Evolutionary conservation across 2,329 filamentous ascomycete genomes (phyloP).

Genomic region (Aspergillus sp.): DNA sequence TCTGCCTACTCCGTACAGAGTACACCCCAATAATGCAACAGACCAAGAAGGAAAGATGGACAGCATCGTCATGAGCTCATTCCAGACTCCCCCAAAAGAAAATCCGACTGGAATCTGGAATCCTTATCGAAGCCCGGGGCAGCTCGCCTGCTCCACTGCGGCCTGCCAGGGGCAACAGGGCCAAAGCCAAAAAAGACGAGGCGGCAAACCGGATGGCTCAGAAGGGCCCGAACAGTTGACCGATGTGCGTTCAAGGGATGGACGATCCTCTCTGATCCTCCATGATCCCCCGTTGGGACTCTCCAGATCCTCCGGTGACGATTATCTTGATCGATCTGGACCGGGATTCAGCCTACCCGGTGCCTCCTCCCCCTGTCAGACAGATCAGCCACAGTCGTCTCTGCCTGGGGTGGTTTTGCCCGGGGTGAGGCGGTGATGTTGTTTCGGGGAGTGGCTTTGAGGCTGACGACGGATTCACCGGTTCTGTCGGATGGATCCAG

Average conservation of each 20-base stretch:
- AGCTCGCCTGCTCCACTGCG: conserved; percentile 7
- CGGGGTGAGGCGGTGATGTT: too few species aligned
- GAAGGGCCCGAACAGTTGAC: neutral
- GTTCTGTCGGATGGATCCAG: too few species aligned
- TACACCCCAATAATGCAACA: too few species aligned
- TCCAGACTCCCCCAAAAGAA: neutral
- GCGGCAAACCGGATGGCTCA: conserved; percentile 19
- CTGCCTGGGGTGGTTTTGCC: too few species aligned
- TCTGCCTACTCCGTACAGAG: neutral
- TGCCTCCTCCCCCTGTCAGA: too few species aligned
- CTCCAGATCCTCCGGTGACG: too few species aligned
- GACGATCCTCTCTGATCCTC: conserved; percentile 1
- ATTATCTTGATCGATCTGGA: conserved; percentile 3
- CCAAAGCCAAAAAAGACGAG: conserved; percentile 15
- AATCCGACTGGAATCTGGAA: conserved; percentile 7
- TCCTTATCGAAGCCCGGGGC: conserved; percentile 8
- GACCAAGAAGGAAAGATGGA: too few species aligned
- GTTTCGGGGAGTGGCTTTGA: too few species aligned
- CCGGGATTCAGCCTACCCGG: neutral
- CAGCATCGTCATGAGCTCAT: neutral
- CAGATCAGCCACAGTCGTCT: too few species aligned
- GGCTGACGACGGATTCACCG: too few species aligned
- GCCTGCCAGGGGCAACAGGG: conserved; percentile 15
- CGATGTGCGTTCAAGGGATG: conserved; percentile 8
- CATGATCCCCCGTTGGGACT: too few species aligned